A percentile compares a stretch with the other conserved stretches of the same genome.
Conservation (phyloP, 768 basidiomycete species). For the Butyriboletus loyo region DNA sequence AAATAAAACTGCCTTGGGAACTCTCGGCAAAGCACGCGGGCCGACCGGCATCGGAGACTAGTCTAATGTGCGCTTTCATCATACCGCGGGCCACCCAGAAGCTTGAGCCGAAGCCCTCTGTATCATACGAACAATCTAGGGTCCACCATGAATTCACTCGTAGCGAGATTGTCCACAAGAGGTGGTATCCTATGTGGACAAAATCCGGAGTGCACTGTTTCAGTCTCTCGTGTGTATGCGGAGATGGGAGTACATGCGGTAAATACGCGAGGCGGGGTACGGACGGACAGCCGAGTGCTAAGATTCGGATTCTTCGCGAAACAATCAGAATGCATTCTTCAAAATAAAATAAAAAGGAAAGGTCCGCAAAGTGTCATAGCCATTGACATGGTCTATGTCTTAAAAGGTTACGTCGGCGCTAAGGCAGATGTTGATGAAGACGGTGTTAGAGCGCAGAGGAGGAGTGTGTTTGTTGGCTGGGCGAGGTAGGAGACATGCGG, state of each 20-base stretch:
- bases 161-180: not conserved
- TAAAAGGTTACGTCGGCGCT: not conserved
- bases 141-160: not conserved
- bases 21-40: slow-evolving; percentile 2
- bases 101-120: not conserved
- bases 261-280: slow-evolving; percentile 5
- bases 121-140: not conserved
- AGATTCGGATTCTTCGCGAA: not conserved
- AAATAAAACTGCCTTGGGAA: not conserved
- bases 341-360: not conserved
- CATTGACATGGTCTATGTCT: not conserved
- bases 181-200: not conserved
- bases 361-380: not conserved
- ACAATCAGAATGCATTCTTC: not conserved
- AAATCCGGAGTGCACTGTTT: not conserved
- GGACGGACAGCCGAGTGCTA: not conserved
- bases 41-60: slow-evolving; percentile 23
- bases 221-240: not conserved
- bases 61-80: slow-evolving; percentile 1
- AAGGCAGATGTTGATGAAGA: not conserved
- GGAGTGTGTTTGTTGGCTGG: not conserved
- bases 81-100: not conserved
- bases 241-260: slow-evolving; percentile 9
- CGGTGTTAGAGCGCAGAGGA: slow-evolving; percentile 14
- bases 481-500: slow-evolving; percentile 20